Conservation (phyloP, 2,329 filamentous ascomycete genomes). For the Fusarium anthophilum region DNA sequence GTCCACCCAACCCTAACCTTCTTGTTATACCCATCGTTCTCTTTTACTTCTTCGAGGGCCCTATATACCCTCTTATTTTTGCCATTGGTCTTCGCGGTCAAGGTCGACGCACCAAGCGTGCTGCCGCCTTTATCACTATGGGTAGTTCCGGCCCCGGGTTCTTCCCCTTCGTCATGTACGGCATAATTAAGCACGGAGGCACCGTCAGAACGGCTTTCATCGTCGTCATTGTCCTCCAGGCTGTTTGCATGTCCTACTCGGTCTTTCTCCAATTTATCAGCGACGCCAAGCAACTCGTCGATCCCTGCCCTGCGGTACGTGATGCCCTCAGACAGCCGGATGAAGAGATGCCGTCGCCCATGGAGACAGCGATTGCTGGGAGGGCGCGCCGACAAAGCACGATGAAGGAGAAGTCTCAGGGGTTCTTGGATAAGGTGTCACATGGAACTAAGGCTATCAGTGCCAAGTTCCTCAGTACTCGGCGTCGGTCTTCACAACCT, state of each 20-base stretch:
- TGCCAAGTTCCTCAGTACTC: conserved; percentile 39
- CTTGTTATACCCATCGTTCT: conserved; percentile 70
- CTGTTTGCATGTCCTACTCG: conserved; percentile 58
- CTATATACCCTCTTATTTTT: conserved; percentile 85
- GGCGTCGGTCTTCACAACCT: conserved; percentile 45
- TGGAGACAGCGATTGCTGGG: conserved; percentile 20
- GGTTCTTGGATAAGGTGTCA: conserved; percentile 41
- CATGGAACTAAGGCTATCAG: conserved; percentile 37
- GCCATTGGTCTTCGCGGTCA: conserved; percentile 82
- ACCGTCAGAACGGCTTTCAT: conserved; percentile 71
- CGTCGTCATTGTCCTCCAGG: conserved; percentile 66
- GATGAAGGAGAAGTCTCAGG: conserved; percentile 28
- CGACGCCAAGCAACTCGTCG: conserved; percentile 59
- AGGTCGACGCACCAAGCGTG: conserved; percentile 81
- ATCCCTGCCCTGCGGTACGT: conserved; percentile 41
- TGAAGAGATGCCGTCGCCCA: conserved; percentile 37
- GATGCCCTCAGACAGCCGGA: conserved; percentile 22
- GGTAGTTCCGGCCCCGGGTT: conserved; percentile 77
- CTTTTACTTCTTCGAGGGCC: conserved; percentile 83
- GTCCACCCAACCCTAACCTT: conserved; percentile 56
- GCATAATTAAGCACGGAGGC: conserved; percentile 67
- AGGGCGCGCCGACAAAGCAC: conserved; percentile 25
- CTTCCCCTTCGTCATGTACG: conserved; percentile 79
- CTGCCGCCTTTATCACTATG: conserved; percentile 80
- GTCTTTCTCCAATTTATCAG: conserved; percentile 58